Evolutionary conservation across 192 early-diverging fungal genomes (phyloP).

Genomic region (Backusella sp.): DNA sequence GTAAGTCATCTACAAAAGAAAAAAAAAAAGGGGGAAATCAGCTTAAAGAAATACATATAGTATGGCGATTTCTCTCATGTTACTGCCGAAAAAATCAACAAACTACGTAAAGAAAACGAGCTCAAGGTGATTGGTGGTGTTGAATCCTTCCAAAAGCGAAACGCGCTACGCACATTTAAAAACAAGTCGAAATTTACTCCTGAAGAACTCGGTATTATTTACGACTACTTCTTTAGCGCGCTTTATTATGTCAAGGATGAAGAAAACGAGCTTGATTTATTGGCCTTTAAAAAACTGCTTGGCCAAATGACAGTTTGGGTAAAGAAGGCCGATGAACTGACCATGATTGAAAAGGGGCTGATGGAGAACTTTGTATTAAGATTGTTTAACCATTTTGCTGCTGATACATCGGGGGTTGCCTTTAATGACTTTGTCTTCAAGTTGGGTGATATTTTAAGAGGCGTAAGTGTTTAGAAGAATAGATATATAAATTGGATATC

Average conservation of each 20-base stretch:
- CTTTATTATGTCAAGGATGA: conserved; percentile 46
- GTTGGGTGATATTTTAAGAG: conserved; percentile 53
- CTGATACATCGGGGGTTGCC: conserved; percentile 31
- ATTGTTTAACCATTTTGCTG: conserved; percentile 21
- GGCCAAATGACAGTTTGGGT: conserved; percentile 54
- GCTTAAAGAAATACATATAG: conserved; percentile 16
- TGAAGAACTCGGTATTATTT: conserved; percentile 73
- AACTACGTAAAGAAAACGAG: conserved; percentile 70
- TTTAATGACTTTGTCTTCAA: conserved; percentile 75
- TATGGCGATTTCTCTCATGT: conserved; percentile 80
- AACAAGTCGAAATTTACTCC: conserved; percentile 66
- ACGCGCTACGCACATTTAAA: conserved; percentile 64
- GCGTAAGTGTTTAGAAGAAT: conserved; percentile 14
- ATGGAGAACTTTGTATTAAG: conserved; percentile 19
- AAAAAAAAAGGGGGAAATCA: too few relatives aligned
- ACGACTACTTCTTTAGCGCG: conserved; percentile 75
- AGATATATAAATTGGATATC: not conserved
- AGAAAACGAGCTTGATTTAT: conserved; percentile 42
- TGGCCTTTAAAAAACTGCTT: conserved; percentile 62
- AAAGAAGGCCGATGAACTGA: not conserved
- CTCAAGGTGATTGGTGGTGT: conserved; percentile 78
- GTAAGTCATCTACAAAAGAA: not conserved
- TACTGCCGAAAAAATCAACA: conserved; percentile 60
- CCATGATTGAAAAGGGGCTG: not conserved
- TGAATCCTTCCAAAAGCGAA: conserved; percentile 77